Evolutionary conservation across 805 yeast genomes (phyloP), one percentile per base, ranked within the genome.

Genomic region (Kodamaea neixiangensis): DNA sequence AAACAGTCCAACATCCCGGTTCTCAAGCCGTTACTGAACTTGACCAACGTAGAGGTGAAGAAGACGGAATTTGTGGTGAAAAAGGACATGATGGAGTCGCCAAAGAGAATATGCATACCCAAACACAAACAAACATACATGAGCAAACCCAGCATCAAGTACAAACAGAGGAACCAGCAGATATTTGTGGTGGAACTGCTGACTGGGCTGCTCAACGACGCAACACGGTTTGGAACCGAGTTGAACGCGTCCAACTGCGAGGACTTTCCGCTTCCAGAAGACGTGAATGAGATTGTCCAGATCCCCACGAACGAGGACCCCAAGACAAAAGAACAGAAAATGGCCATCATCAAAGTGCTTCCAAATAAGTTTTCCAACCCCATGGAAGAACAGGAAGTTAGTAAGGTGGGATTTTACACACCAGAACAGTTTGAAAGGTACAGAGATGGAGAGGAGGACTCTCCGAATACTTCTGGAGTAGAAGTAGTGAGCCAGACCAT

Each of bases 221-320:
- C 89, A 7, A 84, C 89, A 2, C 79, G 76, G 56, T 84, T 80
- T 64, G 90, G 87, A 1, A 85, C 89, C 1, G 88, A 84, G 61
- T 71, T 85, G 50, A 85, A 85, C 61, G 76, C 88, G 0, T 73
- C 79, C 34, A 83, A 82, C 58, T 75, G 86, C 51, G 80, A 77
- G 53, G 87, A 86, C 7, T 78, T 85, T 44, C 83, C 85, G 10
- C 63, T 84, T 14, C 90, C 89, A 0, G 83, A 78, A 50, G 76
- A 74, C 49, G 69, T 71, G 1, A 77, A 79, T 50, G 87, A 83
- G 59, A 68, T 80, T 15, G 87, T 83, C 4, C 82, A 82, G 34
- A 82, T 83, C 14, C 87, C 87, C 15, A 73, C 78, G 39, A 72
- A 73, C 48, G 65, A 61, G 35, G 55, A 52, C 15, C 45, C 57